Conservation (phyloP, 768 basidiomycete species). For the Scleroderma bovista region DNA sequence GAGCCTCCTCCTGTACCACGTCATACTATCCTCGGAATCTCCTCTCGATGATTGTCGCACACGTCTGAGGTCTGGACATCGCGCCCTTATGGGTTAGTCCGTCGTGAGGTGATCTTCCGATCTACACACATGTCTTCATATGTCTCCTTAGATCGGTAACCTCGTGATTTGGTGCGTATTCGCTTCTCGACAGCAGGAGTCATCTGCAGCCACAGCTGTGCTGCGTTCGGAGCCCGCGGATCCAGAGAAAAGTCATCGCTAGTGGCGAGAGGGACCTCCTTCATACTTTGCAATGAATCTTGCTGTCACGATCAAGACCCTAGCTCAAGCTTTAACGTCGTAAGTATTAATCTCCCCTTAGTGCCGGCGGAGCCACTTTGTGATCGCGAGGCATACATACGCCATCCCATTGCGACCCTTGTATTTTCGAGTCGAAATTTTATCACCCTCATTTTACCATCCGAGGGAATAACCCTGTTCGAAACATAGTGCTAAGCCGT, state of each 20-base stretch:
- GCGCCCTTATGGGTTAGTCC: not conserved
- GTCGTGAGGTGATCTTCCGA: too few species aligned
- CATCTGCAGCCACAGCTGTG: not conserved
- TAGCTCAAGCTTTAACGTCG: too few species aligned
- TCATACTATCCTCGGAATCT: not conserved
- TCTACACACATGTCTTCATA: not conserved
- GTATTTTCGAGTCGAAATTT: too few species aligned
- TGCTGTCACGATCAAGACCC: not conserved
- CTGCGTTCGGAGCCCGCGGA: not conserved
- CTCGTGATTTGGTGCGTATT: not conserved
- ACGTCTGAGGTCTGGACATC: not conserved
- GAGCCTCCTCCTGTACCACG: not conserved
- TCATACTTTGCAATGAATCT: slow-evolving; percentile 1
- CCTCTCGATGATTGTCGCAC: not conserved
- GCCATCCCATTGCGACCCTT: too few species aligned
- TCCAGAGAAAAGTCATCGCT: not conserved
- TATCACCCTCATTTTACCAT: too few species aligned
- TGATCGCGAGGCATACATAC: too few species aligned
- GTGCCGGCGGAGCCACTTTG: too few species aligned
- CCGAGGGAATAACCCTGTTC: too few species aligned
- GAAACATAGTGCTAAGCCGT: too few species aligned
- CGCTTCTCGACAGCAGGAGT: not conserved
- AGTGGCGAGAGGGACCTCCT: not conserved
- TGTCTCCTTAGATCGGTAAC: not conserved
- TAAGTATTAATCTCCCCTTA: too few species aligned